Evolutionary conservation across 768 basidiomycete genomes (phyloP).

Genomic region (Naganishia vishniacii): DNA sequence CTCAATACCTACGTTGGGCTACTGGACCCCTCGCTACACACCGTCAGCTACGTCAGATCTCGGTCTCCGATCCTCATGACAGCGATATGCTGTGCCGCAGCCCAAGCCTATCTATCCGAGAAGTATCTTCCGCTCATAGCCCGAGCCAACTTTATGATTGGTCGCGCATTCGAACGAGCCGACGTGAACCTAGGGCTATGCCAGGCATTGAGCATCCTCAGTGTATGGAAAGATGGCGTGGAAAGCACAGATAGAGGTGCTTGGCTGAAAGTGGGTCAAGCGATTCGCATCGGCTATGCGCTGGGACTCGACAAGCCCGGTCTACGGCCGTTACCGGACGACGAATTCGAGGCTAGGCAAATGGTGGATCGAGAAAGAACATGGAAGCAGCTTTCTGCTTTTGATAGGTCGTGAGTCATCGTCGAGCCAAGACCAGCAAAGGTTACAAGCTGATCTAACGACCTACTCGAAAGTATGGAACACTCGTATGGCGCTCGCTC

Average conservation of each 20-base stretch:
- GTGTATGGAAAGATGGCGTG: constrained; percentile 33
- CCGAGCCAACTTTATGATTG: constrained; percentile 27
- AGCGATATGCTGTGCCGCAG: constrained; percentile 27
- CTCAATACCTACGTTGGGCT: constrained; percentile 33
- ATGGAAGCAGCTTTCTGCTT: constrained; percentile 28
- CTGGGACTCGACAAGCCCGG: constrained; percentile 24
- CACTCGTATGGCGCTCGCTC: constrained; percentile 20
- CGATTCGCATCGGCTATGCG: constrained; percentile 25
- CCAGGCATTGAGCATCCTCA: constrained; percentile 30
- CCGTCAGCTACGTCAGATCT: constrained; percentile 15
- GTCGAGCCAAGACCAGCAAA: too few relatives aligned
- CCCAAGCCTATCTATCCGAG: constrained; percentile 24
- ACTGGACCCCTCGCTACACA: constrained; percentile 31
- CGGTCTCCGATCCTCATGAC: constrained; percentile 32
- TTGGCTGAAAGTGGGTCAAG: constrained; percentile 3
- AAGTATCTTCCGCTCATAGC: constrained; percentile 25
- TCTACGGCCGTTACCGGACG: constrained; percentile 22
- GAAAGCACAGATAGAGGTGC: constrained; percentile 23
- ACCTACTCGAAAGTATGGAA: not conserved
- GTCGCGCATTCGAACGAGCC: constrained; percentile 31
- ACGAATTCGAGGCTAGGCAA: constrained; percentile 30
- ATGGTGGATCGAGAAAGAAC: constrained; percentile 32
- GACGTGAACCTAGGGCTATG: constrained; percentile 29
- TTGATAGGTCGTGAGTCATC: constrained; percentile 29
- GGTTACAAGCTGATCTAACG: too few relatives aligned